These are phyloP conservation scores for Raffaelea arxii DNA, from an alignment of 2,329 filamentous ascomycete species.

Conservation along the genomic window DNA sequence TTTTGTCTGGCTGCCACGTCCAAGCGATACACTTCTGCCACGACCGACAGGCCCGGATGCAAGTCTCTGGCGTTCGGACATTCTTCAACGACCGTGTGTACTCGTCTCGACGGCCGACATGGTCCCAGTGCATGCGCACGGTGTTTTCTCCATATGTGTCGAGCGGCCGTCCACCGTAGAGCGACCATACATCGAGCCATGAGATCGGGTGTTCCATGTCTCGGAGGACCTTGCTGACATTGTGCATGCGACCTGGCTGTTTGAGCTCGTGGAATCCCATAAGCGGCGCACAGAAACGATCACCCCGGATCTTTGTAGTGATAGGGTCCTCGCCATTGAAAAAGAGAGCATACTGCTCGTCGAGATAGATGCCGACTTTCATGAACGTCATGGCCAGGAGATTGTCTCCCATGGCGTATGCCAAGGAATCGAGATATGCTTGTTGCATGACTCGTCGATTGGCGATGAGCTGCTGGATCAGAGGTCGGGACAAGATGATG, in stretches of 20 bases:
- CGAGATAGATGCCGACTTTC: slow-evolving; percentile 43
- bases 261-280: slow-evolving; percentile 45
- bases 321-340: slow-evolving; percentile 46
- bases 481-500: slow-evolving; percentile 40
- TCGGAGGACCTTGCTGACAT: slow-evolving; percentile 30
- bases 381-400: slow-evolving; percentile 43
- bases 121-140: no score
- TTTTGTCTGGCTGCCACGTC: no score
- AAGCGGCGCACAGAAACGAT: slow-evolving; percentile 44
- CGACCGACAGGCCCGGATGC: no score
- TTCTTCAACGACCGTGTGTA: no score
- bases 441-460: slow-evolving; percentile 30
- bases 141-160: no score
- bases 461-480: slow-evolving; percentile 36
- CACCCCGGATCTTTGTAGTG: slow-evolving; percentile 36
- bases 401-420: slow-evolving; percentile 44
- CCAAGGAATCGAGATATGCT: slow-evolving; percentile 37
- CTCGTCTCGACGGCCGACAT: no score
- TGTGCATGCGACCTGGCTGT: slow-evolving; percentile 32
- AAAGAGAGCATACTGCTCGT: slow-evolving; percentile 42
- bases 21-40: no score
- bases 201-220: no score
- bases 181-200: no score
- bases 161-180: no score
- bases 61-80: no score